Base-by-base conservation (phyloP, 2,329 filamentous ascomycete genomes). In the Trichophaea hybrida region DNA sequence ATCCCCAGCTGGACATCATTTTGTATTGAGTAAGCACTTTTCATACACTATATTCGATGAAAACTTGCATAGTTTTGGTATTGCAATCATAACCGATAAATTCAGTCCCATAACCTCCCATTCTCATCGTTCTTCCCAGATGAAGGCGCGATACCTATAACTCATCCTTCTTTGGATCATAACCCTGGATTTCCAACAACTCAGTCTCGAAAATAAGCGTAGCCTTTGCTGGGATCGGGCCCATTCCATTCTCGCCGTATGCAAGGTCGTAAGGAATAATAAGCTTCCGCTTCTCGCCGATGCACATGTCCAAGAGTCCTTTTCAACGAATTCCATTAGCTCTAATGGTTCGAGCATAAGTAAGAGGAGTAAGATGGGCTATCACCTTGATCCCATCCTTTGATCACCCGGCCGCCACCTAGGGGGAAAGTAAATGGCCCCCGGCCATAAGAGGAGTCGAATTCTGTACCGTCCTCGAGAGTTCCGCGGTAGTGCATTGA, bases 221-320 rank as follows among this genome's bases (percentile, higher is more conserved):
- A 15, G 53, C 34, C 58, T 54, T 70, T 61, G 63, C 63, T 50
- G 61, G 62, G 40, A 61, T 59, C 10, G 38, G 35, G 15, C 53
- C 17, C 17, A 31, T 33, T 31, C 58, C 57, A 61, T 51, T 37
- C 24, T 38, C 24, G 17, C 93, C 93, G 73, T 97, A 98, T 52
- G 82, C 93, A 70, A 85, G 76, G 70, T 84, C 81, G 17, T 91
- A 88, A n/a, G 89, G 88, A 59, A 98, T 93, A 17, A 85, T 96
- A 72, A 98, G 75, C 58, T 81, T 91, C 68, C 85, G 81, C 78
- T 90, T 91, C 78, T 97, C 91, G 64, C 93, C 91, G 68, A 94
- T 85, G 74, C 93, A 97, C 90, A 97, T 96, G 70, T 87, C 87
- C 57, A 93, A 69, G 43, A 97, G 79, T 54, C 91, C 91, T 71